Base-by-base conservation (phyloP, 2,329 filamentous ascomycete genomes). In the Elsinoe batatas region DNA sequence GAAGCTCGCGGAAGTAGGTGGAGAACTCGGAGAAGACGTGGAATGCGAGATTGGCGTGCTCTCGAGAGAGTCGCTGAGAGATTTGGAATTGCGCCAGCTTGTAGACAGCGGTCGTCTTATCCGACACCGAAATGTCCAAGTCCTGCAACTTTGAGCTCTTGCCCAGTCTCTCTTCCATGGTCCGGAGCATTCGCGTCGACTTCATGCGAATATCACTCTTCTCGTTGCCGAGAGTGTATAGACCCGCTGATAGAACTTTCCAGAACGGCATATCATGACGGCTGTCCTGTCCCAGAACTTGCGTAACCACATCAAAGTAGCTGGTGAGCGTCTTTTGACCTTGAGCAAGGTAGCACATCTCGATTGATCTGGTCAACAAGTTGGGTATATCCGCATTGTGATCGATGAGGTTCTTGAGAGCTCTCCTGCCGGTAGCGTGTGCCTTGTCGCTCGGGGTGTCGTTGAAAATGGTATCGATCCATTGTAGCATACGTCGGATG, bases 71-170 rank as follows among this genome's bases (percentile, higher is more conserved):
- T 17, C 91, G 80, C 64, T 91, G 90, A 0, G 93, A 97, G 18
- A 95, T 94, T 67, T 97, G 91, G 61, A 96, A 97, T 66, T 98
- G 93, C 0, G 94, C 93, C 43, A 94, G 77, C 72, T 98, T 98
- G 72, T 97, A 98, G 2, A 98, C 91, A 0, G 91, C 91, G 61
- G 95, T 95, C 0, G 94, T 98, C 72, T 96, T 97, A 72, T 98
- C 94, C 0, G 91, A 94, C 57, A 98, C 93, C 68, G 91, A 96
- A 64, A 98, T 97, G 65, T 98, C 93, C 58, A 96, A 94, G 68
- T 98, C 93, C 67, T 95, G 89, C 5, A 98, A 83, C 66, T 94
- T 94, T 1, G 91, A 95, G 61, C 83, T 93, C 61, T 87, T 86
- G 60, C 85, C 81, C 61, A 93, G 87, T 20, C 88, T 82, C 61